Evolutionary conservation across 208 protist species (phyloP).

Genomic region (Leishmania braziliensis): DNA sequence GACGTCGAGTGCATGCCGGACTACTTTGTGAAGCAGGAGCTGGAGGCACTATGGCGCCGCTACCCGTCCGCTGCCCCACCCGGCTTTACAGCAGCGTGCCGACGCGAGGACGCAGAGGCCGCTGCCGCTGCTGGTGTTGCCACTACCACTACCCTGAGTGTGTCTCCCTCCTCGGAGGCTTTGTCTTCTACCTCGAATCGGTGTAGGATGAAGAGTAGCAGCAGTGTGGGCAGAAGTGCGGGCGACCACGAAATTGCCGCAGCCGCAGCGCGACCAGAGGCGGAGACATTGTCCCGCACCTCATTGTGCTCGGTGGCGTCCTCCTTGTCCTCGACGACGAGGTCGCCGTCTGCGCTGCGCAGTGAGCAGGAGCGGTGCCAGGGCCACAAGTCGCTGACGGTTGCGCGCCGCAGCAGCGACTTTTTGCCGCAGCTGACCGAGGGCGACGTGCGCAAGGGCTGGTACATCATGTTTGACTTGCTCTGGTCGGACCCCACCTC

Average conservation of each 20-base stretch:
- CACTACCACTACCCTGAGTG: not conserved
- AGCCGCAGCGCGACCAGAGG: not conserved
- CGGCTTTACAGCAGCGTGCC: conserved; percentile 25
- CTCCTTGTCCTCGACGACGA: not conserved
- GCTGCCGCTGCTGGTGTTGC: not conserved
- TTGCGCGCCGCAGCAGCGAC: conserved; percentile 9
- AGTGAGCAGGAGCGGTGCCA: not conserved
- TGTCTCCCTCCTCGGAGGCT: not conserved
- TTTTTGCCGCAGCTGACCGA: conserved; percentile 22
- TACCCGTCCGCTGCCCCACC: conserved; percentile 28
- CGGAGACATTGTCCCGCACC: not conserved
- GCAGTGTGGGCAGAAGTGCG: not conserved
- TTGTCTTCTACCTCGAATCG: not conserved
- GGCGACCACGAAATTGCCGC: not conserved
- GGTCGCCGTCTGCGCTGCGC: not conserved
- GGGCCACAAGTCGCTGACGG: not conserved
- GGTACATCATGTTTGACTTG: conserved; percentile 71
- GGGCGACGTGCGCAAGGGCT: conserved; percentile 50
- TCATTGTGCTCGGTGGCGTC: not conserved
- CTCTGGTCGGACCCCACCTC: conserved; percentile 82
- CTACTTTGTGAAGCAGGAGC: conserved; percentile 38
- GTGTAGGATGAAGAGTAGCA: not conserved
- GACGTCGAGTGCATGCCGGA: conserved; percentile 53
- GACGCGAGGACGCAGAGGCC: conserved; percentile 22
- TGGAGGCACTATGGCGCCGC: conserved; percentile 34